Conservation (phyloP, 2,329 filamentous ascomycete genomes). For the Ophiobolus disseminans region DNA sequence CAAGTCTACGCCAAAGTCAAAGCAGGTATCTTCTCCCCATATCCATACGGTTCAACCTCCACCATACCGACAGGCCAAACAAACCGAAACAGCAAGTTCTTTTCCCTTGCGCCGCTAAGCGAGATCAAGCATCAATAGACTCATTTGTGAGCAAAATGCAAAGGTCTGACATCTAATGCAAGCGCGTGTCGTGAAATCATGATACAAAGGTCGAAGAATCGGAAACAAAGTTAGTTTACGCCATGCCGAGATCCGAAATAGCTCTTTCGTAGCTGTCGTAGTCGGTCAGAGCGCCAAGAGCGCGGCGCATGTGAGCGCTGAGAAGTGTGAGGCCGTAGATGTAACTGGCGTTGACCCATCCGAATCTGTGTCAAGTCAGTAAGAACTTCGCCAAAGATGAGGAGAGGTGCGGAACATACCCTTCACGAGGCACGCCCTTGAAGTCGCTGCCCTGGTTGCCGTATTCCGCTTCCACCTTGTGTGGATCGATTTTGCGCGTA, state of each 20-base stretch:
- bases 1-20: too few relatives aligned
- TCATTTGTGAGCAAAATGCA: slow-evolving; percentile 1
- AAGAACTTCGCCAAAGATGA: neutral
- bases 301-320: slow-evolving; percentile 86
- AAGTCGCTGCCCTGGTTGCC: slow-evolving; percentile 96
- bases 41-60: too few relatives aligned
- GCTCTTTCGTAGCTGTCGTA: slow-evolving; percentile 84
- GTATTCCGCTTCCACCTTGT: slow-evolving; percentile 95
- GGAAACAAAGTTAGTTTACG: slow-evolving; percentile 3
- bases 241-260: slow-evolving; percentile 49
- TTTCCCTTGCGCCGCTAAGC: neutral
- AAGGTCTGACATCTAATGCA: slow-evolving; percentile 3
- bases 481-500: slow-evolving; percentile 85
- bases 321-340: slow-evolving; percentile 90
- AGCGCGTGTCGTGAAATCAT: slow-evolving; percentile 14
- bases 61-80: neutral
- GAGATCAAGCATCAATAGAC: neutral
- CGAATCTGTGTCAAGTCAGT: slow-evolving; percentile 70
- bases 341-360: slow-evolving; percentile 98
- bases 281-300: slow-evolving; percentile 84
- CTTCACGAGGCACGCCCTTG: slow-evolving; percentile 93
- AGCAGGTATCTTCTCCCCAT: too few relatives aligned
- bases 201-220: neutral
- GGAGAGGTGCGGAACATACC: slow-evolving; percentile 65
- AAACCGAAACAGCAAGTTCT: neutral